Conservation (phyloP, 345 rosid species). For the Anacardium occidentale region DNA sequence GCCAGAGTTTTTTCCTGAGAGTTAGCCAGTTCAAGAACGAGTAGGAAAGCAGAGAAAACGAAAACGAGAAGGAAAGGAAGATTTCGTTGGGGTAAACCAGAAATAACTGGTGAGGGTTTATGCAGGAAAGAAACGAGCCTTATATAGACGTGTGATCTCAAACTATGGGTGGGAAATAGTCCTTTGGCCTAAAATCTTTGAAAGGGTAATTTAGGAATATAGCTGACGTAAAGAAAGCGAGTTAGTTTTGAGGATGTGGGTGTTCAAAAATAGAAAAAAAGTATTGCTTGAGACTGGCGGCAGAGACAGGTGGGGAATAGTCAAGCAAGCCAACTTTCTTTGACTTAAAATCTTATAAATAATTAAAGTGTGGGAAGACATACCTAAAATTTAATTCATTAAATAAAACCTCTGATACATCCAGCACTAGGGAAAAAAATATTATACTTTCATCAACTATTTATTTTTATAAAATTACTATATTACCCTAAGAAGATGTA, state of each 20-base stretch:
- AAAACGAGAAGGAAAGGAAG: background rate
- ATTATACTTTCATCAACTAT: too few species aligned
- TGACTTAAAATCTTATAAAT: too few species aligned
- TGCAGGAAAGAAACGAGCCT: background rate
- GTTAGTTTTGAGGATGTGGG: background rate
- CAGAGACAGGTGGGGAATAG: background rate
- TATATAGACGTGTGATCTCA: constrained; percentile 41
- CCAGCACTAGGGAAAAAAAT: too few species aligned
- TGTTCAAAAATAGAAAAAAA: background rate
- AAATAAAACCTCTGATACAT: too few species aligned
- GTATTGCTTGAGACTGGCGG: background rate
- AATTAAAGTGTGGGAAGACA: too few species aligned
- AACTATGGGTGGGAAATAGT: too few species aligned
- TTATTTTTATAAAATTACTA: too few species aligned
- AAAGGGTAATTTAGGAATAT: background rate
- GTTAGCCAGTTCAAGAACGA: constrained; percentile 71
- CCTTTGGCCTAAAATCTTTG: too few species aligned
- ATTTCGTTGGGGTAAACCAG: background rate
- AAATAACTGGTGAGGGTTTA: constrained; percentile 8
- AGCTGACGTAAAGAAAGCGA: too few species aligned
- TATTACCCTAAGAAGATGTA: too few species aligned
- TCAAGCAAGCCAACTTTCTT: too few species aligned
- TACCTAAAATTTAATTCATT: too few species aligned
- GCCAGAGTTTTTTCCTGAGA: constrained; percentile 50
- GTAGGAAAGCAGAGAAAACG: background rate